Evolutionary conservation across 371 early-diverging fungal species (phyloP).

Genomic region (Lichtheimia hyalospora): DNA sequence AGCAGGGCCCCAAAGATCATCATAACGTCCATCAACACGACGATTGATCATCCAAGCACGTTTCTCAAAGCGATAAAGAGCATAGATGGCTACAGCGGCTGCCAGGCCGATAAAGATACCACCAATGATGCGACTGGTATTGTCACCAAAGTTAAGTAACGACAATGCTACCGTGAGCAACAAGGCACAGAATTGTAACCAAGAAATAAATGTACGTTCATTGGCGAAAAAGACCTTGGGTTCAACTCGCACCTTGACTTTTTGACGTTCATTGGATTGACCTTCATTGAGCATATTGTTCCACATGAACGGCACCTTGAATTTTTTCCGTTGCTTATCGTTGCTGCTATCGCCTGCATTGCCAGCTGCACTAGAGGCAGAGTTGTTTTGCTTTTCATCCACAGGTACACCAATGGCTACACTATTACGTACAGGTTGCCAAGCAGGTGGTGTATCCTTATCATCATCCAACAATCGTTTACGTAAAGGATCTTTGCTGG

Average conservation of each 20-base stretch:
- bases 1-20: conserved; percentile 73
- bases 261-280: conserved; percentile 1
- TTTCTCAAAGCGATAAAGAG: conserved; percentile 90
- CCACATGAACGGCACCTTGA: conserved; percentile 21
- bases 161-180: conserved; percentile 81
- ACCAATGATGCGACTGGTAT: conserved; percentile 66
- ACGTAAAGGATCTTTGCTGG: background rate
- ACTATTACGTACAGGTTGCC: background rate
- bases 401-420: background rate
- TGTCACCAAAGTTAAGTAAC: conserved; percentile 88
- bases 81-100: conserved; percentile 65
- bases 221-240: conserved; percentile 99
- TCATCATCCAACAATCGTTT: conserved; percentile 7
- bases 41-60: conserved; percentile 70
- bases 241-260: conserved; percentile 80
- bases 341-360: background rate
- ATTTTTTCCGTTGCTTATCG: background rate
- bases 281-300: background rate
- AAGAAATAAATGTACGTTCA: conserved; percentile 97
- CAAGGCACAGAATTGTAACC: conserved; percentile 80
- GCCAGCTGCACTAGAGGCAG: background rate
- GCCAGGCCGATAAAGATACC: conserved; percentile 80
- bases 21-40: conserved; percentile 59
- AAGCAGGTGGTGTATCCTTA: background rate
- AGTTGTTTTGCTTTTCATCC: background rate